Conservation (phyloP, 2,329 filamentous ascomycete genomes). For the Aspergillus cejpii region DNA sequence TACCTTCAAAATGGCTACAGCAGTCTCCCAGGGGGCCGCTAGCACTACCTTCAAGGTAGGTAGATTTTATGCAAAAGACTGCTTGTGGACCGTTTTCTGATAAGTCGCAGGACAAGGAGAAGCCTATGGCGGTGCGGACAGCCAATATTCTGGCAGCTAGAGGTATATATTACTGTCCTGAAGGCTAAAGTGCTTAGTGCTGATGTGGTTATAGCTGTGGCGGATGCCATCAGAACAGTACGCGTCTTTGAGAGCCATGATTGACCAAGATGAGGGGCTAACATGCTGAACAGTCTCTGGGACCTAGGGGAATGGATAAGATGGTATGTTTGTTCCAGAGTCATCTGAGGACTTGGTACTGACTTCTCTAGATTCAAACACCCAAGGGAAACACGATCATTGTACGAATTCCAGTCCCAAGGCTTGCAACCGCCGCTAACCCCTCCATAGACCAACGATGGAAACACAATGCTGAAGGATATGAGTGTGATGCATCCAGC, state of each 20-base stretch:
- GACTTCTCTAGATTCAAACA: conserved; percentile 65
- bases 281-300: conserved; percentile 59
- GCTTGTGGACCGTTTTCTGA: conserved; percentile 37
- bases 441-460: conserved; percentile 71
- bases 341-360: conserved; percentile 11
- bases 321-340: conserved; percentile 52
- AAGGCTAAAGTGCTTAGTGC: conserved; percentile 12
- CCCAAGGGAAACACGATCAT: conserved; percentile 97
- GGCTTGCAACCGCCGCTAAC: conserved; percentile 24
- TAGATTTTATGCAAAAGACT: conserved; percentile 16
- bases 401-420: conserved; percentile 35
- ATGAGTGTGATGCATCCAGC: conserved; percentile 99
- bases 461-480: conserved; percentile 97
- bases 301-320: conserved; percentile 97
- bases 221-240: conserved; percentile 90
- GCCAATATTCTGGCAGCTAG: conserved; percentile 95
- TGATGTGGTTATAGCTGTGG: conserved; percentile 62
- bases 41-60: conserved; percentile 62
- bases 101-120: conserved; percentile 70
- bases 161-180: conserved; percentile 51
- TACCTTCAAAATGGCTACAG: conserved; percentile 45
- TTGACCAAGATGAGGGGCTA: conserved; percentile 34
- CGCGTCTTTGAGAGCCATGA: conserved; percentile 17
- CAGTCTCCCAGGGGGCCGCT: conserved; percentile 44
- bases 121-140: conserved; percentile 92